These are phyloP conservation scores for Halenospora varia DNA, from an alignment of 495 filamentous ascomycete species.

Conservation along the genomic window DNA sequence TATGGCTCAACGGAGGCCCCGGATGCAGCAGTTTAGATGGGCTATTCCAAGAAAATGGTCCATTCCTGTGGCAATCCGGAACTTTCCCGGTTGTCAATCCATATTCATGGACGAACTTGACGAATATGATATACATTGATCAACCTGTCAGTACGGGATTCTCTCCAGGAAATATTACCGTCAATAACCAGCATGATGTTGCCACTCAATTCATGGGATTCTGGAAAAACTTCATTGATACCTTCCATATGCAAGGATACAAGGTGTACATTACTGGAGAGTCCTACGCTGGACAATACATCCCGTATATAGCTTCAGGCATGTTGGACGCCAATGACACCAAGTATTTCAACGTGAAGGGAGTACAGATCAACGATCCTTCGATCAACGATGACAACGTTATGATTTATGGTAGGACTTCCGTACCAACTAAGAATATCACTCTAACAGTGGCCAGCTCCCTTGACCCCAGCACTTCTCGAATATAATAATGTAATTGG, in stretches of 20 bases:
- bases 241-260: slow-evolving; percentile 57
- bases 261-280: slow-evolving; percentile 70
- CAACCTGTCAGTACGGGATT: slow-evolving; percentile 81
- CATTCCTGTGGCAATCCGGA: slow-evolving; percentile 69
- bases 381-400: slow-evolving; percentile 14
- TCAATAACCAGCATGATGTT: slow-evolving; percentile 59
- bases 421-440: not conserved
- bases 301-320: slow-evolving; percentile 71
- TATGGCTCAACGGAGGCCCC: slow-evolving; percentile 51
- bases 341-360: slow-evolving; percentile 60
- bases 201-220: slow-evolving; percentile 66
- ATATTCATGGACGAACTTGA: slow-evolving; percentile 68
- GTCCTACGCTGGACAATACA: slow-evolving; percentile 71
- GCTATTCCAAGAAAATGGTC: slow-evolving; percentile 72
- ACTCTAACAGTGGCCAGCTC: slow-evolving; percentile 1
- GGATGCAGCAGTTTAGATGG: slow-evolving; percentile 67
- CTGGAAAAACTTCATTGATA: slow-evolving; percentile 66
- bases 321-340: slow-evolving; percentile 67
- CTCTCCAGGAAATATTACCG: slow-evolving; percentile 54
- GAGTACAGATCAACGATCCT: slow-evolving; percentile 67
- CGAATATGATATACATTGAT: slow-evolving; percentile 72
- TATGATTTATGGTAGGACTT: slow-evolving; percentile 7
- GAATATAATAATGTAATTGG: slow-evolving; percentile 14
- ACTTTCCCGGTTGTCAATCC: slow-evolving; percentile 62
- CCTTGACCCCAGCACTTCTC: slow-evolving; percentile 8